Conservation (phyloP, 1,139 yeast species). For the Scheffersomyces cryptocercus region DNA sequence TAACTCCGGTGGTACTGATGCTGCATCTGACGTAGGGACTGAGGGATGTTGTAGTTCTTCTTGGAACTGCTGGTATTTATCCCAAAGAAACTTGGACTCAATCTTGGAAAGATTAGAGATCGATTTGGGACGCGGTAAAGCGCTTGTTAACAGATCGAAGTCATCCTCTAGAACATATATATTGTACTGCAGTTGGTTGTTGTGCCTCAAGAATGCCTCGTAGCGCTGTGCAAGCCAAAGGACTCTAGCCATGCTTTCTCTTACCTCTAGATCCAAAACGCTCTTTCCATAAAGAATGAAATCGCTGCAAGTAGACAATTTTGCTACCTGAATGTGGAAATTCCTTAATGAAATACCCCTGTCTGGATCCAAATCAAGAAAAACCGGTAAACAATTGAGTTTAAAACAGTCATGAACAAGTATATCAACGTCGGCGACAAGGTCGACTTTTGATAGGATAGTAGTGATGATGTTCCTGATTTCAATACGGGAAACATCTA, state of each 20-base stretch:
- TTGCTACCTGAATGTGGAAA: slow-evolving; percentile 75
- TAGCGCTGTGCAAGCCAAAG: slow-evolving; percentile 56
- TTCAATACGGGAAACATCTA: slow-evolving; percentile 40
- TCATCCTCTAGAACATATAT: slow-evolving; percentile 17
- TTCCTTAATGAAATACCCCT: slow-evolving; percentile 71
- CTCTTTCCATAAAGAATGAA: slow-evolving; percentile 54
- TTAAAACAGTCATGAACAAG: slow-evolving; percentile 45
- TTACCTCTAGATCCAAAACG: slow-evolving; percentile 1
- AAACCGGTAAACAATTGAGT: slow-evolving; percentile 51
- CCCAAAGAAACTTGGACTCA: slow-evolving; percentile 6
- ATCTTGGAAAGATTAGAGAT: slow-evolving; percentile 4
- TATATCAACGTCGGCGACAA: slow-evolving; percentile 13
- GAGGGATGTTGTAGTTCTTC: background rate
- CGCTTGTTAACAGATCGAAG: background rate
- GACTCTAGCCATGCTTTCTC: slow-evolving; percentile 45
- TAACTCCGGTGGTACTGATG: slow-evolving; percentile 1
- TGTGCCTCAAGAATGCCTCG: slow-evolving; percentile 21
- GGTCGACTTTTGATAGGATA: slow-evolving; percentile 16
- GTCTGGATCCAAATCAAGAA: slow-evolving; percentile 61
- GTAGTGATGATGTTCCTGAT: slow-evolving; percentile 24
- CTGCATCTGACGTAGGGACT: background rate
- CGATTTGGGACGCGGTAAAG: slow-evolving; percentile 1
- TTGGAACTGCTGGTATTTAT: slow-evolving; percentile 3
- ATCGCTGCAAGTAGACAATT: slow-evolving; percentile 68
- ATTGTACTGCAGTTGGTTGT: slow-evolving; percentile 10